phyloP scores from a whole-genome alignment of 345 rosid species.

The Populus ilicifolia region DNA sequence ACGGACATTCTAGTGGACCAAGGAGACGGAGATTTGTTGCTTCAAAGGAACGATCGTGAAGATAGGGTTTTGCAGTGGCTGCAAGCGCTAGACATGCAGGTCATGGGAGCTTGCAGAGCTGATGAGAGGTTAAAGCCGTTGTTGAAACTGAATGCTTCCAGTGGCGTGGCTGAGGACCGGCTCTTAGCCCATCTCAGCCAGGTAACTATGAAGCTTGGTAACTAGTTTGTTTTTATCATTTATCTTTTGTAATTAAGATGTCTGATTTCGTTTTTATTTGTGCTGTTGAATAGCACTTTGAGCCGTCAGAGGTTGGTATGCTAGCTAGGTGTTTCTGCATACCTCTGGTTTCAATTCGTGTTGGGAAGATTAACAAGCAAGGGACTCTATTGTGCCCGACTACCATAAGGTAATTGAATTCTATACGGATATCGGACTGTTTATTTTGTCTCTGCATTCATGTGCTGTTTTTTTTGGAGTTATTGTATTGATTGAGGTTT shows the following conservation, averaged over 20 bases:
- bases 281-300: slow-evolving; percentile 58
- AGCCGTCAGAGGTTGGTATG: slow-evolving; percentile 89
- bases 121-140: slow-evolving; percentile 95
- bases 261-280: background rate
- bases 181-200: slow-evolving; percentile 76
- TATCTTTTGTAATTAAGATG: background rate
- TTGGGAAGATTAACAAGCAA: slow-evolving; percentile 74
- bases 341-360: slow-evolving; percentile 87
- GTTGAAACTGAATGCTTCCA: slow-evolving; percentile 62
- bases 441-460: background rate
- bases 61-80: slow-evolving; percentile 84
- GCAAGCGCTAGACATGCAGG: slow-evolving; percentile 86
- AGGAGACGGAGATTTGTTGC: slow-evolving; percentile 60
- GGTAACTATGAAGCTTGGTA: slow-evolving; percentile 37
- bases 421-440: background rate
- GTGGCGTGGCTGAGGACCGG: slow-evolving; percentile 71
- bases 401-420: slow-evolving; percentile 56
- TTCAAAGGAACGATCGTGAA: slow-evolving; percentile 58
- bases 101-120: slow-evolving; percentile 90
- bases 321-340: slow-evolving; percentile 90
- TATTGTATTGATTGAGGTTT: background rate
- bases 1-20: slow-evolving; percentile 45
- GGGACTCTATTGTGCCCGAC: slow-evolving; percentile 66
- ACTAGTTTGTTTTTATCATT: background rate
- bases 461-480: background rate